Base-by-base conservation (phyloP, 176 grass and related monocot species). In the Alopecurus myosuroides region DNA sequence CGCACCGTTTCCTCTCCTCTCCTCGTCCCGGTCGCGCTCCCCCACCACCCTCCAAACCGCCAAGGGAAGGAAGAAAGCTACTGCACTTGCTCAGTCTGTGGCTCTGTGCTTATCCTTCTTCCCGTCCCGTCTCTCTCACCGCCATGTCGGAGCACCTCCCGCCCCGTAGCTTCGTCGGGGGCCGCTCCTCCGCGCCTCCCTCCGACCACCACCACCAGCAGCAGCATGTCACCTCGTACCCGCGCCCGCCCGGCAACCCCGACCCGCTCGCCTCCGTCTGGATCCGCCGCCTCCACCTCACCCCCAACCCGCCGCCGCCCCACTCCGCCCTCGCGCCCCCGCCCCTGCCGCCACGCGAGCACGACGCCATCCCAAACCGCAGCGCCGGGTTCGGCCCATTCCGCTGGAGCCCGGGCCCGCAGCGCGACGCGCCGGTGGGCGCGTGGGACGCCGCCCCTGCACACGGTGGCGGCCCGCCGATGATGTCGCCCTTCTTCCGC, bases 221-320 rank as follows among this genome's bases (percentile, higher is more conserved):
- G 3, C 73, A 67, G 12, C 46, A 74, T 30, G 36, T 36, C 22
- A n/a, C 82, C 20, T 39, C 39, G 4, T 60, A 46, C 17, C 41
- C 17, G 13, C 64, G 10, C 74, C 40, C 79, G 22, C 79, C 52
- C 14, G n/a, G 64, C 20, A 12, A 77, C 74, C 23, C 60, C n/a
- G 80, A 90, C 75, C 89, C 85, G 30, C 80, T 87, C n/a, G 33
- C 80, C 86, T 91, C 90, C 63, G 77, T 44, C 78, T 91, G 90
- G 90, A 91, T 91, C 82, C 85, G 78, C 72, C 86, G 90, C n/a
- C 82, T 91, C 77, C 90, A 88, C 82, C 82, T 85, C 36, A 36
- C 74, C 13, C 82, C 89, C 22, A 56, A 14, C 37, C 74, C 48
- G 7, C 52, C 42, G 0, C 44, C 58, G 9, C 44, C 87, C 4